phyloP scores from a whole-genome alignment of 192 early-diverging fungal genomes.

The Rhizophagus sp. region DNA sequence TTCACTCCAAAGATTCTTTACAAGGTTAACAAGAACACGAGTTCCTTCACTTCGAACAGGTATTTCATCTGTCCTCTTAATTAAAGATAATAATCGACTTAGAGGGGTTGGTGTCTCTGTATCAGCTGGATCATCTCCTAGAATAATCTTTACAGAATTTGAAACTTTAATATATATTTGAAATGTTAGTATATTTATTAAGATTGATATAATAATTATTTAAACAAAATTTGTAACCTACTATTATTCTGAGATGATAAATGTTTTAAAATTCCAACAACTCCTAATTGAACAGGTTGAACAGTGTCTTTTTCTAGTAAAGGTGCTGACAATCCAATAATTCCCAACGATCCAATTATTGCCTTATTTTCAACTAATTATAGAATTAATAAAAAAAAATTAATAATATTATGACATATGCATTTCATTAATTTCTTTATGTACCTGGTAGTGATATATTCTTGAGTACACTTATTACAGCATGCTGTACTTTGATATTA shows the following conservation, averaged over 20 bases:
- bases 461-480: conserved; percentile 64
- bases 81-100: conserved; percentile 40
- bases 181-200: background rate
- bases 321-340: conserved; percentile 46
- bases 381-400: background rate
- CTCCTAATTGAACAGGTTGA: conserved; percentile 52
- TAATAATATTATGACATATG: background rate
- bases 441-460: conserved; percentile 66
- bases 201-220: background rate
- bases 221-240: conserved; percentile 28
- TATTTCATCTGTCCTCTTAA: conserved; percentile 52
- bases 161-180: conserved; percentile 1
- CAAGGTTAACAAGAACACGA: conserved; percentile 49
- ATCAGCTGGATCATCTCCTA: conserved; percentile 4
- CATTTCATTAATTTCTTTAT: background rate
- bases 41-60: conserved; percentile 56
- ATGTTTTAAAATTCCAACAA: conserved; percentile 57
- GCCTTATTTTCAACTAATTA: conserved; percentile 47
- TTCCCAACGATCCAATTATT: conserved; percentile 48
- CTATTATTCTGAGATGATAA: conserved; percentile 44
- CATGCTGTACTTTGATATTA: conserved; percentile 53
- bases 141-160: conserved; percentile 11
- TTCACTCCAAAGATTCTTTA: conserved; percentile 52
- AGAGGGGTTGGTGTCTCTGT: conserved; percentile 32
- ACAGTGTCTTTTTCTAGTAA: conserved; percentile 54